Base-by-base conservation (phyloP, 768 basidiomycete genomes). In the Agaricus blazei region DNA sequence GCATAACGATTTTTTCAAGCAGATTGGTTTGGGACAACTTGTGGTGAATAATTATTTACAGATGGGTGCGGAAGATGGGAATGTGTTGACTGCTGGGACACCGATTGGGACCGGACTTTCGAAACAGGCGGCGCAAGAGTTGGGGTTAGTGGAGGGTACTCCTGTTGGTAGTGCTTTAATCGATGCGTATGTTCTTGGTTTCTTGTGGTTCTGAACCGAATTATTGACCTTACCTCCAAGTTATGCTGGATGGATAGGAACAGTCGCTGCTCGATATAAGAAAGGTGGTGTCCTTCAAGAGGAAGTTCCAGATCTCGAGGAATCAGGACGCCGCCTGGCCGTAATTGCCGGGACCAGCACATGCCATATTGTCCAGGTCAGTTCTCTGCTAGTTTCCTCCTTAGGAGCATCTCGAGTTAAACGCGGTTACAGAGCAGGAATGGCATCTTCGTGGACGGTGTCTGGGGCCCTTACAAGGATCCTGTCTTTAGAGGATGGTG, bases 241-340 rank as follows among this genome's bases (percentile, higher is more conserved):
- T 3, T 88, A 98, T 69, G 93, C 97, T 2, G 97, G 97, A 23
- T 98, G 96, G 97, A 75, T 98, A 61, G 97, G 97, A 11, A 98
- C 96, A 0, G 83, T 97, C 43, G 96, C 90, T 5, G 93, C 93
- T 15, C 75, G 86, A 40, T 84, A 83, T 58, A 61, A 68, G 24
- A 78, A 79, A 50, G 74, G 81, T 34, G 82, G 78, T 4, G 69
- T 73, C 56, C 58, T 82, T n/a, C 81, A 79, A 0, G 72, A 72
- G 19, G 66, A 69, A 9, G 64, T 77, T 23, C 90, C 92, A 14
- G 72, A 76, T 11, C 72, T 97, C 7, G 79, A 85, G 5, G 90
- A 96, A 60, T 91, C 91, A 5, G 74, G 78, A 12, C 84, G 90
- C 63, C 78, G 96, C 40, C 75, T 99, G 19, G 96, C 95, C 3